A percentile compares a stretch with the other conserved stretches of the same genome.
Conservation (phyloP, 2,329 filamentous ascomycete species). For the Fusarium sp. region DNA sequence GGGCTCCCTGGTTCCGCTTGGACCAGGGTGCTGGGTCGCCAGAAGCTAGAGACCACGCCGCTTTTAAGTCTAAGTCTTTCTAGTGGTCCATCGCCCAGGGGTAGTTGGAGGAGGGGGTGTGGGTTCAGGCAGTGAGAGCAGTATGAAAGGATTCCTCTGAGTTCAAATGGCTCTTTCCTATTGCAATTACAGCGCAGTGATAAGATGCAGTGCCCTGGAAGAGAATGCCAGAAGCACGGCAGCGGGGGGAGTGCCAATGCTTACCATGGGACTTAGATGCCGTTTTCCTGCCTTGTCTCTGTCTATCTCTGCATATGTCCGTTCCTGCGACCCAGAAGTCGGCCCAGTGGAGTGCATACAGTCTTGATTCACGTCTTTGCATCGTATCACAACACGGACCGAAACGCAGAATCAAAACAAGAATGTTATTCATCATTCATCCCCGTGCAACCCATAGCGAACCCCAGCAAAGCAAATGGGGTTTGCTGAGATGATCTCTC, state of each 20-base stretch:
- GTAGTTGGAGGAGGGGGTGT: conserved; percentile 24
- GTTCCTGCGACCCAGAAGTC: conserved; percentile 43
- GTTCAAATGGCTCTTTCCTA: conserved; percentile 1
- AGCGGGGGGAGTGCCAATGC: conserved; percentile 14
- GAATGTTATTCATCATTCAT: background rate
- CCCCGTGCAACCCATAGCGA: background rate
- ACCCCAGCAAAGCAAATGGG: conserved; percentile 11
- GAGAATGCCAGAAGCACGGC: background rate
- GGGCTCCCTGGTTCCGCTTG: conserved; percentile 20
- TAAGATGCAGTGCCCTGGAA: background rate
- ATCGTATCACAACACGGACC: conserved; percentile 29
- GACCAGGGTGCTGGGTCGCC: conserved; percentile 49
- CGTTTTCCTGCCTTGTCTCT: conserved; percentile 17
- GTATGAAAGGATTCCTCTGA: conserved; percentile 24
- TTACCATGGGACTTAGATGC: background rate
- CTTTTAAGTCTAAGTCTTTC: conserved; percentile 43
- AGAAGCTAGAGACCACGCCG: conserved; percentile 36
- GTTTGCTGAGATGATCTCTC: conserved; percentile 10
- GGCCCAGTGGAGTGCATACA: conserved; percentile 38
- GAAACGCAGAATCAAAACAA: conserved; percentile 18
- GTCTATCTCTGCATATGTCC: conserved; percentile 34
- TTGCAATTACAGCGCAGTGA: conserved; percentile 9
- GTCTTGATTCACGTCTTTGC: conserved; percentile 30
- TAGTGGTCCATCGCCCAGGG: conserved; percentile 15
- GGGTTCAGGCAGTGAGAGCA: conserved; percentile 14